Evolutionary conservation across 495 filamentous ascomycete species (phyloP), one percentile per base, ranked within the genome.

Genomic region (Eremomyces bilateralis): DNA sequence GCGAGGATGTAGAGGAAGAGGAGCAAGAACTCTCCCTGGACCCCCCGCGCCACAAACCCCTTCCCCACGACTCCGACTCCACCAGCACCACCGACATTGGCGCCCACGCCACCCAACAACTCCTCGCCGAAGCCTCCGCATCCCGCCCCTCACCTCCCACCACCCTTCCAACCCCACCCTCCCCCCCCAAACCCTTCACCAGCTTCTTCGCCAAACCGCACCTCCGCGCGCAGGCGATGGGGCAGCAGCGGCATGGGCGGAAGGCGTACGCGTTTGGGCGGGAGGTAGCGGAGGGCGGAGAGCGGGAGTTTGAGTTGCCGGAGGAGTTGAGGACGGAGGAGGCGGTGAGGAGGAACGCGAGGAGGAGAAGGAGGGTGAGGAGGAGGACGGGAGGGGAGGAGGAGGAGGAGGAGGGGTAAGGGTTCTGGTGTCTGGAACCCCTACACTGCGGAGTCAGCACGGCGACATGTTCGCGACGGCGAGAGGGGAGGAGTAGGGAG

Each of bases 201-300:
- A 90, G 80, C 0, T 93, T 93, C 57, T 94, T 77, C 52, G 35
- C 60, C 11, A 82, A 85, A 49, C 67, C 63, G 4, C 67, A 90
- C 44, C 62, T 77, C 29, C 77, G 85, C 21, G 75, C 73, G 2
- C 65, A 71, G 8, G 85, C 88, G 6, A 48, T 85, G 20, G 74
- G 58, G 37, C 65, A 61, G 51, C 58, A 56, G 40, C 63, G 67
- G 30, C 63, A 64, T 36, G 63, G 61, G 41, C 62, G 69, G 18
- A 70, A 44, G 22, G 48, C 46, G 3, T 44, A 61, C 15, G 75
- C 90, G 0, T 95, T 90, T 59, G 88, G 90, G 2, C 67, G 75
- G 10, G 73, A 79, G 0, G 51, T 95, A 10, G 83, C 85, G 0
- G 80, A 88, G 8, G 49, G 75, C 22, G 43, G 53, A 6, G 65